Evolutionary conservation across 2,329 filamentous ascomycete genomes (phyloP), one percentile per base, ranked within the genome.

Genomic region (Podosphaera xanthii): DNA sequence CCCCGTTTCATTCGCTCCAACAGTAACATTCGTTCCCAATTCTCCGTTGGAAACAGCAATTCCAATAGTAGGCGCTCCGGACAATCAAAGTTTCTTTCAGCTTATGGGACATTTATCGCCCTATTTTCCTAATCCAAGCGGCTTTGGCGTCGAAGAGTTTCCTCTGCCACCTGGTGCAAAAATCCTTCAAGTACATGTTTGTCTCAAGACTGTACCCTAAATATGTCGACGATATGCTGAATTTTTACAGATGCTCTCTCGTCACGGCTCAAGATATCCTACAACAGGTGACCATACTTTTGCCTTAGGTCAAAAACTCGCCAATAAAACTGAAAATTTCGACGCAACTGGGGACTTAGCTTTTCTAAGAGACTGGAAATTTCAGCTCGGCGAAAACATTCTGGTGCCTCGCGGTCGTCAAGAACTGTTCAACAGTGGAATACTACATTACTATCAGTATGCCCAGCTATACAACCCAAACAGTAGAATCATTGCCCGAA

Each of bases 131-230:
- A 81, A 83, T 59, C 78, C 83, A 1, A 53, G 58, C 0, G 86
- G 86, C 0, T 89, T 88, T 63, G 86, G 86, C 2, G 83, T 86
- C 0, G 73, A 83, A 14, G 86, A 90, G 69, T 85, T 83, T 64
- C 75, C 83, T 2, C 69, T 87, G 14, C 85, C 84, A 0, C 69
- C 73, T 5, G 83, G 80, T 10, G 78, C 84, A 0, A 80, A 83
- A 60, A 84, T 88, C 57, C 73, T 82, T 35, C 83, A 86, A 72
- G 72, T 89, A 30, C 77, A 78, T 61, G 71, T 72, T 58, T 55
- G 69, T 59, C 12, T 33, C 31, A 44, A n/a, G 14, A 54, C n/a
- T 40, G 10, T 9, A 44, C 36, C 36, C 10, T 40, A 10, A 40
- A 10, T 40, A 10, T 40, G 6, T 6, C 6, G 36, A 6, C 6